Base-by-base conservation (phyloP, 225 moss, liverwort and hornwort genomes). In the Polytrichum commune region DNA sequence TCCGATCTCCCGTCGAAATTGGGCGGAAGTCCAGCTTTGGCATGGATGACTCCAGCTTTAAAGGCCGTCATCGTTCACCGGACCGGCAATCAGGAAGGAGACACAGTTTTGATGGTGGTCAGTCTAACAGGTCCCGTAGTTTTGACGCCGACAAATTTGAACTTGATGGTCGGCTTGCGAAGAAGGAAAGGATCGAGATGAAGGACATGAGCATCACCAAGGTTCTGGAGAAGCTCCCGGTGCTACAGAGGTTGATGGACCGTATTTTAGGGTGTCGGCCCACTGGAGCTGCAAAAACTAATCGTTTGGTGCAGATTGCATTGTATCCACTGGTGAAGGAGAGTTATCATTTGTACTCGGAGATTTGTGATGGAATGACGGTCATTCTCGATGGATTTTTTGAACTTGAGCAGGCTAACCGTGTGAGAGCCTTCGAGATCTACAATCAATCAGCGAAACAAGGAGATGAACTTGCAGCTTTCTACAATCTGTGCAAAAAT, bases 181-280 rank as follows among this genome's bases (percentile, higher is more conserved):
- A 67, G 7, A 76, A 65, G 65, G 83, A 82, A 27, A 60, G 25
- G 5, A 58, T 71, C 55, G 68, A 74, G 5, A 80, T 81, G 4
- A 89, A 86, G 69, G 89, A 89, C 27, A 86, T 83, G 89, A 75
- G 53, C 64, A 68, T 77, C 6, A 81, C 81, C 18, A 75, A 76
- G 67, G 69, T 89, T 0, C 63, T 86, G 32, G 83, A 84, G 55
- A 86, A 84, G 72, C 82, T 89, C n/a, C 89, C 89, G 5, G 77
- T 46, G 56, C 28, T 89, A 68, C 86, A 89, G 75, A 81, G 81
- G 80, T 70, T 89, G 73, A 62, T 89, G 62, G 89, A 89, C 22
- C 86, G 89, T 26, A 76, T 86, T 20, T 70, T 89, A 10, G 89
- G 89, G 26, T 86, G 83, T 53, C 86, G 89, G 5, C 89, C 89